Evolutionary conservation across 371 early-diverging fungal species (phyloP), one percentile per base, ranked within the genome.

Genomic region (Rhizomucor pusillus): DNA sequence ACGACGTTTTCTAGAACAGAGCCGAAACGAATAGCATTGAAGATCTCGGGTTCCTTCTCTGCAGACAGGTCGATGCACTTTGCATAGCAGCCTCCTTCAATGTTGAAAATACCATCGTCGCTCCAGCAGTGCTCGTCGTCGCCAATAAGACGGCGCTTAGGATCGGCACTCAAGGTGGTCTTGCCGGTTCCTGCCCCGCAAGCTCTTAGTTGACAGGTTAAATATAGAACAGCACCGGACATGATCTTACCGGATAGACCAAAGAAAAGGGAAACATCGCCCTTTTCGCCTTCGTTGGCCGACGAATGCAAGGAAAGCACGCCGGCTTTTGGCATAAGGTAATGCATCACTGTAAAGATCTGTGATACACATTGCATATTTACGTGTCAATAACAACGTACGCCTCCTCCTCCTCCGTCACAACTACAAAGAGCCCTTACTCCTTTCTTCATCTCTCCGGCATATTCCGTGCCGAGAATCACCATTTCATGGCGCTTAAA

Each of bases 381-480:
- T 7, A 53, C 14, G 34, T 7, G 47, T n/a, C 23, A 33, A 22
- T n/a, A n/a, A 20, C 23, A 33, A 36, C n/a, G 36, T 10, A n/a
- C 16, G 47, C 24, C 33, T 45, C 41, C 22, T 41, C 12, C 33
- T n/a, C n/a, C n/a, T n/a, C n/a, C n/a, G n/a, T n/a, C n/a, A n/a
- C n/a, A n/a, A n/a, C n/a, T n/a, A n/a, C 6, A 11, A 10, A 24
- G 1, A 18, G 7, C 29, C 66, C 76, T 68, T 68, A 84, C 81
- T 66, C 98, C 98, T 89, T 98, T 97, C 85, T 96, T 98, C 98
- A 98, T 98, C 81, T 98, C 98, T 60, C 98, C 98, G 50, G 98
- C 98, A 68, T 98, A 98, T 73, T 95, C 92, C 54, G 97, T 91
- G 51, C 98, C 98, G 33, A 98, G 84, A 56, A 98, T 96, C 53